A percentile compares a stretch with the other conserved stretches of the same genome.
These are phyloP conservation scores for Neoboletus magnificus DNA, from an alignment of 768 basidiomycete species.

Conservation along the genomic window DNA sequence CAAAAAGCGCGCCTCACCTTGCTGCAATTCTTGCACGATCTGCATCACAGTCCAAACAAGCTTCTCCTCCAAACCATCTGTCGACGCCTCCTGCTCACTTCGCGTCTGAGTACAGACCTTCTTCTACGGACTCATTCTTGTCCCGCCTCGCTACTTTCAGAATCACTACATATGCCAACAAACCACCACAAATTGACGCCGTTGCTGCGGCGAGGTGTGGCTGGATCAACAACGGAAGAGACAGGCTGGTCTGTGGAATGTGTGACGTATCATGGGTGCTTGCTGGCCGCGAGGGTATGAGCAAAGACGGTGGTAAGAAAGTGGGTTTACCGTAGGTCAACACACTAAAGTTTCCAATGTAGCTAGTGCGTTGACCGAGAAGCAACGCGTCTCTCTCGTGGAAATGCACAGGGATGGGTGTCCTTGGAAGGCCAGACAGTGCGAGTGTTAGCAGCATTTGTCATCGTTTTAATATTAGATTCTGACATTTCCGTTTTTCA, in stretches of 20 bases:
- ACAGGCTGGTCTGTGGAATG: constrained; percentile 69
- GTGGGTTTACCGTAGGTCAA: constrained; percentile 22
- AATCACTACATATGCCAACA: constrained; percentile 76
- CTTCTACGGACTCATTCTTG: constrained; percentile 71
- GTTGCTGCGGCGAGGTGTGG: constrained; percentile 81
- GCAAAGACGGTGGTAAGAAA: constrained; percentile 69
- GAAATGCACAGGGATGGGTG: constrained; percentile 77
- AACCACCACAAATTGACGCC: constrained; percentile 68
- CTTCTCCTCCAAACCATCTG: constrained; percentile 44
- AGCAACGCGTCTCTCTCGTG: constrained; percentile 63
- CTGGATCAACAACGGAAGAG: constrained; percentile 82
- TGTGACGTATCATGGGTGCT: constrained; percentile 75
- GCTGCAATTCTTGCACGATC: constrained; percentile 69
- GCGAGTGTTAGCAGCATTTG: constrained; percentile 55
- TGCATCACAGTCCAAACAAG: constrained; percentile 49
- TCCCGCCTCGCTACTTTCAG: constrained; percentile 74
- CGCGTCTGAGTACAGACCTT: constrained; percentile 70
- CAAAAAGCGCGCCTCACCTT: constrained; percentile 66
- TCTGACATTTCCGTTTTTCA: constrained; percentile 16
- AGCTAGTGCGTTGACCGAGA: constrained; percentile 73
- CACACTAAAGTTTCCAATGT: constrained; percentile 16
- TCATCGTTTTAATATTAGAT: not conserved
- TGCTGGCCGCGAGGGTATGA: constrained; percentile 66
- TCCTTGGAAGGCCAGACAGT: constrained; percentile 80
- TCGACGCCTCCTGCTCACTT: constrained; percentile 22